Evolutionary conservation across 1,284 basidiomycete species (phyloP).

Genomic region (Cutaneotrichosporon mucoides): DNA sequence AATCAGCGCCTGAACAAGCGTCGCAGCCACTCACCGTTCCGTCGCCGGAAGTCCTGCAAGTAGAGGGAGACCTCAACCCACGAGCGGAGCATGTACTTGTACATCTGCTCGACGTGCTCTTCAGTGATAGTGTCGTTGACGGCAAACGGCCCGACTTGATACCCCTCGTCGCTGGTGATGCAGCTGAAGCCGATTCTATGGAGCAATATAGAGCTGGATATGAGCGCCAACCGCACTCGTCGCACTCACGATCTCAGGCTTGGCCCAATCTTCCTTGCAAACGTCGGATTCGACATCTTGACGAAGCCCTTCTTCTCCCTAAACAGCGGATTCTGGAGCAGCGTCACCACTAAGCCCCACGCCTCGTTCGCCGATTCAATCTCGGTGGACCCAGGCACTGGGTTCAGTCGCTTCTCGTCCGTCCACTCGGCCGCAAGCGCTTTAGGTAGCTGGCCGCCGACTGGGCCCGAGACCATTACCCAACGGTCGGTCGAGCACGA

Average conservation of each 20-base stretch:
- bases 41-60: constrained; percentile 19
- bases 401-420: constrained; percentile 34
- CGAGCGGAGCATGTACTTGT: constrained; percentile 37
- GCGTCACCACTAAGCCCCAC: constrained; percentile 35
- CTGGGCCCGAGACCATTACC: constrained; percentile 31
- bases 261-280: constrained; percentile 30
- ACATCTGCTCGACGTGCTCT: constrained; percentile 31
- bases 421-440: constrained; percentile 31
- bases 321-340: constrained; percentile 41
- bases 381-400: constrained; percentile 21
- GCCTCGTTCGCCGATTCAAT: constrained; percentile 21
- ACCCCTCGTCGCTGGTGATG: constrained; percentile 27
- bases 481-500: constrained; percentile 36
- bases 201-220: constrained; percentile 29
- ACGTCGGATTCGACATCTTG: constrained; percentile 33
- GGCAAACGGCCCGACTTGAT: constrained; percentile 37
- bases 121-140: constrained; percentile 19
- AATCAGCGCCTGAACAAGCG: neutral
- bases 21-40: constrained; percentile 18
- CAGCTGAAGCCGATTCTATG: constrained; percentile 41
- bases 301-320: constrained; percentile 40
- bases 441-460: constrained; percentile 35
- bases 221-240: neutral
- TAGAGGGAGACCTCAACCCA: constrained; percentile 40
- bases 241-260: constrained; percentile 25